These are phyloP conservation scores for Mycosarcoma mackinlayi DNA, from an alignment of 1,284 basidiomycete genomes.

Conservation along the genomic window DNA sequence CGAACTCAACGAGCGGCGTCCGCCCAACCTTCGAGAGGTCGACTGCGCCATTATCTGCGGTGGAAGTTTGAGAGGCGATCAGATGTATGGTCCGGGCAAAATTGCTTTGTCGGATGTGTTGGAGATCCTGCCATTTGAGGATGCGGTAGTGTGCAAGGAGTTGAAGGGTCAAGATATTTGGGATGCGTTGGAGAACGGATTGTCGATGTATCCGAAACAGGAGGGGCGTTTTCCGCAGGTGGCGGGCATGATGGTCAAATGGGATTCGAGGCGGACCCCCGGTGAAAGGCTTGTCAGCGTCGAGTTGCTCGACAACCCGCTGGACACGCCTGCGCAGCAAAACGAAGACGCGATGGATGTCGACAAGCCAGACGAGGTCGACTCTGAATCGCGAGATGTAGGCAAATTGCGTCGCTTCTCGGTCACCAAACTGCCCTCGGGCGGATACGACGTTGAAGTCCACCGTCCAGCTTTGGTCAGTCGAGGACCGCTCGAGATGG, in stretches of 20 bases:
- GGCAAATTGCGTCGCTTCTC: conserved; percentile 29
- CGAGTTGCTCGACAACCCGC: conserved; percentile 48
- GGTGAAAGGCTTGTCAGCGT: conserved; percentile 56
- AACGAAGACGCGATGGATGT: conserved; percentile 35
- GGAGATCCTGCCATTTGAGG: conserved; percentile 90
- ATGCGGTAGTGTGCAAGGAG: conserved; percentile 82
- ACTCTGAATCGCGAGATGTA: conserved; percentile 12
- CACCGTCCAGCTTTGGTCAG: conserved; percentile 39
- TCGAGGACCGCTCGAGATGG: conserved; percentile 42
- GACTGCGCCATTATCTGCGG: conserved; percentile 58
- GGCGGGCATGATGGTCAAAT: conserved; percentile 84
- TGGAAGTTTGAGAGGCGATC: conserved; percentile 87
- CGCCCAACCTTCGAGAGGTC: conserved; percentile 37
- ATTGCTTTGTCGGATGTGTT: conserved; percentile 84
- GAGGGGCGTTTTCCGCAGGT: conserved; percentile 92
- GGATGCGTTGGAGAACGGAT: conserved; percentile 80
- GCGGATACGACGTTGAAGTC: conserved; percentile 47
- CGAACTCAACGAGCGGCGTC: conserved; percentile 29
- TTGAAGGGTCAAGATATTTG: conserved; percentile 83
- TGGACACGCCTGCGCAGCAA: conserved; percentile 16
- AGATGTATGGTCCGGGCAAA: conserved; percentile 78
- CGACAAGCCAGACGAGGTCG: background rate
- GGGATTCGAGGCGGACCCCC: conserved; percentile 78
- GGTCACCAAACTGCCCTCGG: conserved; percentile 28
- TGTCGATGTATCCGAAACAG: conserved; percentile 86